A percentile compares a stretch with the other conserved stretches of the same genome.
phyloP scores from a whole-genome alignment of 208 protist species.

The Acanthamoeba royreba region DNA sequence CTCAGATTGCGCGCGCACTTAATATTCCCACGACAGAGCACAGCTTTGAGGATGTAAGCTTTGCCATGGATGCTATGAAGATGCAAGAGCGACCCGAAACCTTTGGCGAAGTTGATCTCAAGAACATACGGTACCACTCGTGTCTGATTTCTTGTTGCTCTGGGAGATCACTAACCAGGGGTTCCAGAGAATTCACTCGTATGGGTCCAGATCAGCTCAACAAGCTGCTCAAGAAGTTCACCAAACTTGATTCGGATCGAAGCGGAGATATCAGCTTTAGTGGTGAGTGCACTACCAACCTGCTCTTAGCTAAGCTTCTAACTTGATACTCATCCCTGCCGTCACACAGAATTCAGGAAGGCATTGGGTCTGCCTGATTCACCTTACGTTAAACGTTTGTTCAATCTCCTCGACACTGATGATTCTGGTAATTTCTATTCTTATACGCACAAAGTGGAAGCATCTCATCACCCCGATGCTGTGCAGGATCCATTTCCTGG shows the following conservation, averaged over 20 bases:
- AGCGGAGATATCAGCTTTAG: not conserved
- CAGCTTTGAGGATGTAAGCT: not conserved
- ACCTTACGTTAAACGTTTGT: not conserved
- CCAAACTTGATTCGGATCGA: not conserved
- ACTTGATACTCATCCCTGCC: not conserved
- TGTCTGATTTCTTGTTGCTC: not conserved
- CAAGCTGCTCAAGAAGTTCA: slow-evolving; percentile 16
- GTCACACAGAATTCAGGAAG: not conserved
- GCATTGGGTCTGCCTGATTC: not conserved
- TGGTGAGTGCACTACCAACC: not conserved
- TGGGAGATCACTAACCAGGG: not conserved
- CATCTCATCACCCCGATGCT: not conserved
- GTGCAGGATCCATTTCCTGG: not conserved
- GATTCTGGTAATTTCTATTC: not conserved
- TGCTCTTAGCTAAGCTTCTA: not conserved
- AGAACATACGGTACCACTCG: not conserved
- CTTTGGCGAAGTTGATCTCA: slow-evolving; percentile 9
- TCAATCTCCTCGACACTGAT: not conserved
- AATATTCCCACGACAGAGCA: slow-evolving; percentile 13
- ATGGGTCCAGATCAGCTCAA: not conserved
- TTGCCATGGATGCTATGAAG: slow-evolving; percentile 33
- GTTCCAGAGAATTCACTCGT: not conserved
- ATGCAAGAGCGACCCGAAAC: not conserved
- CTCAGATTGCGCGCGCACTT: not conserved
- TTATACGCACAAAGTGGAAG: not conserved